Percentiles rank a stretch among this genome's conserved stretches.
Evolutionary conservation across 2,329 filamentous ascomycete genomes (phyloP).

Genomic region (Fusarium compactum): DNA sequence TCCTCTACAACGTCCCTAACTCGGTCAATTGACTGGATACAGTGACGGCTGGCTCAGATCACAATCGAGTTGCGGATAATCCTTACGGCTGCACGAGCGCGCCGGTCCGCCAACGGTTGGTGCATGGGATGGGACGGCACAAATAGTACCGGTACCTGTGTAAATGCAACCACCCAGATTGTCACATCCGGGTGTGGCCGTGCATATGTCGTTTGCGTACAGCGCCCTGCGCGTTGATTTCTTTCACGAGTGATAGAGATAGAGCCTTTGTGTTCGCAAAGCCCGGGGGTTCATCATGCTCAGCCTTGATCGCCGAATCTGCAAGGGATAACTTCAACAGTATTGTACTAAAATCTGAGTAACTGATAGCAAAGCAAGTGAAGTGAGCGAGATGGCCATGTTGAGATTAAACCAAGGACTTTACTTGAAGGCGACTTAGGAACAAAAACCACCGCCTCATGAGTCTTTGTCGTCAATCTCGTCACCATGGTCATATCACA

Average conservation of each 20-base stretch:
- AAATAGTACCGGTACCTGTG: neutral
- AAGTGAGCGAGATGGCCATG: neutral
- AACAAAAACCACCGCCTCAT: neutral
- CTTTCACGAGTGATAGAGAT: conserved; percentile 41
- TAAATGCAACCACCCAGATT: neutral
- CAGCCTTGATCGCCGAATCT: conserved; percentile 39
- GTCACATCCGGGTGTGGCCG: conserved; percentile 9
- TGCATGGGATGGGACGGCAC: conserved; percentile 9
- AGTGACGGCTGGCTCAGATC: conserved; percentile 27
- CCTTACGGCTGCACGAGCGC: conserved; percentile 52
- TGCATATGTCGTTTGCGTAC: conserved; percentile 5
- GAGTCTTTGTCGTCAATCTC: neutral
- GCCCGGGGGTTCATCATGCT: conserved; percentile 38
- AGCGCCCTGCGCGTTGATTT: conserved; percentile 37
- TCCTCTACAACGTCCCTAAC: conserved; percentile 44
- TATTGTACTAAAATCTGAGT: neutral
- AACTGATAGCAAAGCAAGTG: neutral
- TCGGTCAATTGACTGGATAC: conserved; percentile 29
- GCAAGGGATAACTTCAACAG: conserved; percentile 38
- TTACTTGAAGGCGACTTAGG: neutral
- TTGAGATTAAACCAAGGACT: neutral
- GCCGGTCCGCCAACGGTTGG: conserved; percentile 50
- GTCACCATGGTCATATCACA: neutral
- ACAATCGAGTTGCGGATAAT: conserved; percentile 49
- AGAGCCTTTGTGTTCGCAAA: conserved; percentile 39